phyloP scores from a whole-genome alignment of 169 alveolate genomes.

The Eimeria sp. region DNA sequence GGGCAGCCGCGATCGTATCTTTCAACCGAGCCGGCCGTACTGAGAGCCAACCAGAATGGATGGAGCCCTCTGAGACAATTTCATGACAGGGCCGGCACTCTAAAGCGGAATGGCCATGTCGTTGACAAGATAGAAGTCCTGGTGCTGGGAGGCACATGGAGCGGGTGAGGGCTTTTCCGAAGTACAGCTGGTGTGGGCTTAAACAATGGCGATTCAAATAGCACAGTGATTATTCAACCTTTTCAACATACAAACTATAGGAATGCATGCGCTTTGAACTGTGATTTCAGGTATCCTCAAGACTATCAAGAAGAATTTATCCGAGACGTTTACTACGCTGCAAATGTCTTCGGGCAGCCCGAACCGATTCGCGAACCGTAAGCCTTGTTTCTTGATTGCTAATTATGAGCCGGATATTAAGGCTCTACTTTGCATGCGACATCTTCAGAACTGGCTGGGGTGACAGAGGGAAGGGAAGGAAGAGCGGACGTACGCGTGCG shows the following conservation, averaged over 20 bases:
- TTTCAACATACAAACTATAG: too few species aligned
- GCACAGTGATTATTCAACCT: background rate
- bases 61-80: constrained; percentile 95
- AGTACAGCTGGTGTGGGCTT: background rate
- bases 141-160: constrained; percentile 98
- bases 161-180: constrained; percentile 74
- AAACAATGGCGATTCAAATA: background rate
- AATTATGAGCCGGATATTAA: background rate
- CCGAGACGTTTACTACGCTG: constrained; percentile 97
- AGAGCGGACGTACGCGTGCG: background rate
- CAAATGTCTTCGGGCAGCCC: constrained; percentile 92
- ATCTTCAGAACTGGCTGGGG: too few species aligned
- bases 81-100: constrained; percentile 95
- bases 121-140: constrained; percentile 96
- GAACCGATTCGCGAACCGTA: constrained; percentile 74
- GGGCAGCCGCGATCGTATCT: constrained; percentile 97
- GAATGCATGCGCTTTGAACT: background rate
- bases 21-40: constrained; percentile 98
- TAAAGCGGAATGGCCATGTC: constrained; percentile 95
- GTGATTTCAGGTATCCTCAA: constrained; percentile 91
- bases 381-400: constrained; percentile 8
- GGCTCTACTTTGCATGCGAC: background rate
- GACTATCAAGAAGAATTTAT: constrained; percentile 94
- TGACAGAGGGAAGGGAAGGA: background rate
- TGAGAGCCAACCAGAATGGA: constrained; percentile 96